Evolutionary conservation across 306 rosid genomes (phyloP).

Genomic region (Rosa lucieae): DNA sequence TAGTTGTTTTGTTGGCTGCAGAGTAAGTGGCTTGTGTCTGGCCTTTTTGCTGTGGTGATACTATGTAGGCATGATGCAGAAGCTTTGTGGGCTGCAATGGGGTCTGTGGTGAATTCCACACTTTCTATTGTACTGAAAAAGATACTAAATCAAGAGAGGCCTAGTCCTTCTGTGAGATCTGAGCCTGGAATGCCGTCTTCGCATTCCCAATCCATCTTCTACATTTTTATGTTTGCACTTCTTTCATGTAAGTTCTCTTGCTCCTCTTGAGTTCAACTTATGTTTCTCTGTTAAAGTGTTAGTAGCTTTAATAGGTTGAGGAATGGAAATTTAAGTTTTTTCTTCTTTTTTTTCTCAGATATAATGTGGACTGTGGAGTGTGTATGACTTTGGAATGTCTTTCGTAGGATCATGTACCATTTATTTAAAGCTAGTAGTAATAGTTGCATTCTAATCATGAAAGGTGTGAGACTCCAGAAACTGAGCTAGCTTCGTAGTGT

Average conservation of each 20-base stretch:
- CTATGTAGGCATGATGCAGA: constrained; percentile 83
- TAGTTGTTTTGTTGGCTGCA: constrained; percentile 38
- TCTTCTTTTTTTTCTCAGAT: not conserved
- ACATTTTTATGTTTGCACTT: constrained; percentile 38
- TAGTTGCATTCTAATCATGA: no score
- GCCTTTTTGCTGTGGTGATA: constrained; percentile 53
- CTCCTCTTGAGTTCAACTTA: not conserved
- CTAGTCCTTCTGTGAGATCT: constrained; percentile 53
- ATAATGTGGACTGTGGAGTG: not conserved
- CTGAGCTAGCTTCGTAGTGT: not conserved
- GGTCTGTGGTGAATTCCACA: constrained; percentile 58
- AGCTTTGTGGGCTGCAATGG: constrained; percentile 71
- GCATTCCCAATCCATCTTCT: constrained; percentile 83
- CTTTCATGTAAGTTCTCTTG: constrained; percentile 60
- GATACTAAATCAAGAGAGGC: constrained; percentile 83
- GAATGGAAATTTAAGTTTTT: not conserved
- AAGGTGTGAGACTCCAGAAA: not conserved
- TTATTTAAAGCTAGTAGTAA: not conserved
- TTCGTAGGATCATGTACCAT: not conserved
- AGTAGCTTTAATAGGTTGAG: not conserved
- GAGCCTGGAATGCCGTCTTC: constrained; percentile 99
- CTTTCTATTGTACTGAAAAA: constrained; percentile 58
- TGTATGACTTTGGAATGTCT: not conserved
- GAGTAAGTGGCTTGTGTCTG: constrained; percentile 86
- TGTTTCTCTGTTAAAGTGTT: not conserved